phyloP scores from a whole-genome alignment of 2,329 filamentous ascomycete species.

The Aspergillus jensenii region DNA sequence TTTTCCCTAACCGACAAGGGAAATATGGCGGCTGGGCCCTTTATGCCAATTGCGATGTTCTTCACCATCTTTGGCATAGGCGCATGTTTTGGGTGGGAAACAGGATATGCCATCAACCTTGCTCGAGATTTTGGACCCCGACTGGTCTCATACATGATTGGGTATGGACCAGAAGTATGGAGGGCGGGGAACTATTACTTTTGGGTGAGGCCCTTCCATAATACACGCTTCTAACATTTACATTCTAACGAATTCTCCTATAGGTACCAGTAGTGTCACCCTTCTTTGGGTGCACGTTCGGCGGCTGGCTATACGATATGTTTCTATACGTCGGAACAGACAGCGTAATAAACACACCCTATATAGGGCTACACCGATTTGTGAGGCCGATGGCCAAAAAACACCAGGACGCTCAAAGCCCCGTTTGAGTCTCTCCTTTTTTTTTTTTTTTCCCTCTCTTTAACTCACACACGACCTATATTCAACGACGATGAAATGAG shows the following conservation, averaged over 20 bases:
- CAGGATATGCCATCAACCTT: conserved; percentile 73
- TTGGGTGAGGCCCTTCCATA: conserved; percentile 53
- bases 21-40: conserved; percentile 54
- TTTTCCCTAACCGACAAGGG: conserved; percentile 61
- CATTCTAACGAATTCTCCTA: background rate
- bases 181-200: conserved; percentile 69
- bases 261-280: conserved; percentile 72
- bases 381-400: conserved; percentile 59
- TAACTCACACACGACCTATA: background rate
- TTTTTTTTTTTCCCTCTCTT: too few relatives aligned
- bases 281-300: conserved; percentile 63
- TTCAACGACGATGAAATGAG: background rate
- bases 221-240: background rate
- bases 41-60: conserved; percentile 64
- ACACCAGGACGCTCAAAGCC: conserved; percentile 19
- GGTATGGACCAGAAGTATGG: conserved; percentile 69
- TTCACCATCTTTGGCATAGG: conserved; percentile 74
- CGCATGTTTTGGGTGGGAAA: conserved; percentile 73
- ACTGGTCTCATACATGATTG: conserved; percentile 65
- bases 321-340: conserved; percentile 66
- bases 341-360: conserved; percentile 69
- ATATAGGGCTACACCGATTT: conserved; percentile 61
- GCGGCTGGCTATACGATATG: conserved; percentile 66
- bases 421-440: background rate
- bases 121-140: conserved; percentile 71